Conservation (phyloP, 2,329 filamentous ascomycete species). For the Ophiostoma triangulosporum region DNA sequence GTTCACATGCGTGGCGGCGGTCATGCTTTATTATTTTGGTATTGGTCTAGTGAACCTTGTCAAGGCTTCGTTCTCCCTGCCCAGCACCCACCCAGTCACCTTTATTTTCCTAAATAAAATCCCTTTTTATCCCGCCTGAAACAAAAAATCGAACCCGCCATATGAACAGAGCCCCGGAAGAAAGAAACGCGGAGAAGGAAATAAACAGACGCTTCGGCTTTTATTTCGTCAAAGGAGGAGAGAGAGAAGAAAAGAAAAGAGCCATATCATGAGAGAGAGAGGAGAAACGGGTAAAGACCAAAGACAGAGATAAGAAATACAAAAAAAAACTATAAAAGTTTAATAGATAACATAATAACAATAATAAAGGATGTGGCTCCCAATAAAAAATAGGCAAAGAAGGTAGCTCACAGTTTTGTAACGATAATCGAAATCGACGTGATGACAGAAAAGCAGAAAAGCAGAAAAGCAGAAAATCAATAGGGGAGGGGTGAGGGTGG, state of each 20-base stretch:
- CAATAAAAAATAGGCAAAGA: neutral
- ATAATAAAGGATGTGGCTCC: neutral
- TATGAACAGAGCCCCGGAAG: neutral
- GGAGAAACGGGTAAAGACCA: neutral
- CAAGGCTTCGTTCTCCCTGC: neutral
- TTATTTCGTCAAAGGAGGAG: neutral
- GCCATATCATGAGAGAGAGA: neutral
- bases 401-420: neutral
- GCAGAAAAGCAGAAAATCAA: neutral
- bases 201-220: neutral
- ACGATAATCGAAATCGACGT: neutral
- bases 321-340: neutral
- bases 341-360: too few species aligned
- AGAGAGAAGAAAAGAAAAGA: neutral
- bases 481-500: neutral
- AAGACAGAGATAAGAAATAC: neutral
- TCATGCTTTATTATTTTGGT: neutral
- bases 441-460: neutral
- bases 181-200: neutral
- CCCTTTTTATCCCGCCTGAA: neutral
- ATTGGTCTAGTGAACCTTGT: neutral
- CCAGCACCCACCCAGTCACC: neutral
- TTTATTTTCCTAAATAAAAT: neutral
- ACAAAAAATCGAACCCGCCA: neutral
- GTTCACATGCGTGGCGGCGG: too few species aligned